Conservation (phyloP, 2,329 filamentous ascomycete genomes). For the Cladosporium phlei region DNA sequence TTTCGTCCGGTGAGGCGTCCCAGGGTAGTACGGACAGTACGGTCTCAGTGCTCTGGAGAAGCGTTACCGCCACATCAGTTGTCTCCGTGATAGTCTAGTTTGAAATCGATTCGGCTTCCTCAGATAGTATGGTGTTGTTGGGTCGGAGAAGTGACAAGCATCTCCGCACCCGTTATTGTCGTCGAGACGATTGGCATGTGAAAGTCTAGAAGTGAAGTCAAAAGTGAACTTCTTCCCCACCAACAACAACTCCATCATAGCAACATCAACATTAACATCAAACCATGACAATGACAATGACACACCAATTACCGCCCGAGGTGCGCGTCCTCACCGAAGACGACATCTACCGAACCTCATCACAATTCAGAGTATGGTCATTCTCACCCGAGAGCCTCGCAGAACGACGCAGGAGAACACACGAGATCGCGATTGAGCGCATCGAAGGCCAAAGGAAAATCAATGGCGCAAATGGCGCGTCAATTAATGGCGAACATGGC, state of each 20-base stretch:
- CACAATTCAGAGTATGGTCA: constrained; percentile 89
- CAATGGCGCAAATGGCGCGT: constrained; percentile 14
- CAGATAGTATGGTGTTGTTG: too few relatives aligned
- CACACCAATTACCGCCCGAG: constrained; percentile 9
- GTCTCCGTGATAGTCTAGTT: too few relatives aligned
- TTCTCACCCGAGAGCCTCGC: constrained; percentile 71
- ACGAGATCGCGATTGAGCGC: constrained; percentile 68
- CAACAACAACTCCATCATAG: constrained; percentile 14
- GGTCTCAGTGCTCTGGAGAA: too few relatives aligned
- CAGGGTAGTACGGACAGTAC: too few relatives aligned
- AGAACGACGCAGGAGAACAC: constrained; percentile 71
- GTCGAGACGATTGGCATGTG: constrained; percentile 5
- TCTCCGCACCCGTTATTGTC: too few relatives aligned
- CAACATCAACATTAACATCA: constrained; percentile 4
- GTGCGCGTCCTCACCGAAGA: constrained; percentile 66
- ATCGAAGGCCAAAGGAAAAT: constrained; percentile 38
- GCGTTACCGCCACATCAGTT: too few relatives aligned
- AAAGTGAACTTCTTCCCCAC: constrained; percentile 13
- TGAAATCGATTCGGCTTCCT: too few relatives aligned
- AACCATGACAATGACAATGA: constrained; percentile 4
- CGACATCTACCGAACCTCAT: constrained; percentile 81
- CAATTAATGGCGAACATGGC: constrained; percentile 30
- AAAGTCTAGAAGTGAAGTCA: constrained; percentile 1
- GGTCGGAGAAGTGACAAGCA: too few relatives aligned
- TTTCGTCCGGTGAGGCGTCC: too few relatives aligned